Evolutionary conservation across 2,329 filamentous ascomycete species (phyloP), one percentile per base, ranked within the genome.

Genomic region (Epichloe uncinata): DNA sequence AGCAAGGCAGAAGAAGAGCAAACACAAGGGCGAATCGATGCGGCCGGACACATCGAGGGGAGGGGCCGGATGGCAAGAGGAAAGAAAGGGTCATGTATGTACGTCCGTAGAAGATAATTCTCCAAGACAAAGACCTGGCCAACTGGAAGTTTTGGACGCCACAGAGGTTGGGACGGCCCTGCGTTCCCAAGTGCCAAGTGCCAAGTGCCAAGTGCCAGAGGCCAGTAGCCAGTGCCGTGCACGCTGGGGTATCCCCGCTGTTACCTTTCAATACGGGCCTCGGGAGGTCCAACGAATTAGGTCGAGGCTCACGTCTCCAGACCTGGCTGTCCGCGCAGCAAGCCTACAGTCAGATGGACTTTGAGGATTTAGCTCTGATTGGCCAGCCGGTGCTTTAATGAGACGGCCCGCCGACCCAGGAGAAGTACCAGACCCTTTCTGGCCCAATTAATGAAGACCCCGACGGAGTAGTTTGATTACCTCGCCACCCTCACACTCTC

Each of bases 11-110:
- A 47, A 48, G 51, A 52, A 48, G 51, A 52, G 56, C 47, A 51
- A 55, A 44, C 51, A 55, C 47, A 53, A 56, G 41, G 47, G 50
- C 55, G 55, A 42, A 53, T 57, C 52, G 58, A 59, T 60, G 56
- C 57, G 57, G 58, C 59, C 58, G 56, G 56, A 62, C 57, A 60
- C 64, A 67, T 67, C 57, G 63, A 16, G 36, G 55, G 41, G 22
- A 26, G 38, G 30, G 20, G 47, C 48, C 37, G 20, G 48, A 48
- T 46, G 47, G 38, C 37, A 43, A 34, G 22, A 49, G 47, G 40
- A n/a, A 30, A 30, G 41, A 20, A 36, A 44, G n/a, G n/a, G 12
- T 20, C n/a, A 34, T 13, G 16, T 44, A n/a, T 6, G 4, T 9
- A 9, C 7, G 22, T 26, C 7, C 6, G 22, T 13, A 61, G 58